These are phyloP conservation scores for Erigeron philadelphicus DNA, from an alignment of 140 eudicot genomes.

Conservation along the genomic window DNA sequence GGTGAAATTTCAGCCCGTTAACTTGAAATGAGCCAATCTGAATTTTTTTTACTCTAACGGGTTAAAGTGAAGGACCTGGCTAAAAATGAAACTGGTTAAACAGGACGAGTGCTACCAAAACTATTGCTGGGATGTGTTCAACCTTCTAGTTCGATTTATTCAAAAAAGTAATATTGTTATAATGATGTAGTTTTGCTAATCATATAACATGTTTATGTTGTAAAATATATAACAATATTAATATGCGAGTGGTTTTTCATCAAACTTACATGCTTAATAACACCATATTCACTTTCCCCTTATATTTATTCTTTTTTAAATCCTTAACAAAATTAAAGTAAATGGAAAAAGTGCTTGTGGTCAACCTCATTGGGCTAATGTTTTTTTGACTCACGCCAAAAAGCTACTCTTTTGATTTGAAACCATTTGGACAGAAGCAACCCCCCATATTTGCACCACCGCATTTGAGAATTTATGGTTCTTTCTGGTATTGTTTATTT, in stretches of 20 bases:
- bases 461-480: constrained; percentile 2
- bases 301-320: neutral
- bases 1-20: neutral
- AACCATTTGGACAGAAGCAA: neutral
- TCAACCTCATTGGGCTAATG: neutral
- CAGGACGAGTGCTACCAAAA: neutral
- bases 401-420: neutral
- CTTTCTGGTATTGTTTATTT: neutral
- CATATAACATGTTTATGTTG: neutral
- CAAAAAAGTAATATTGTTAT: neutral
- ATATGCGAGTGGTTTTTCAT: no score
- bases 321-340: neutral
- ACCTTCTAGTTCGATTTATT: neutral
- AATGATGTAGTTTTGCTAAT: neutral
- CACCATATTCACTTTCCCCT: no score
- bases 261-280: no score
- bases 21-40: neutral
- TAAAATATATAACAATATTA: no score
- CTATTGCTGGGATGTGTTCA: neutral
- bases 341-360: neutral
- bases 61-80: neutral
- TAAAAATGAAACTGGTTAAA: neutral
- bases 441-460: neutral
- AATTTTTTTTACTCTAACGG: neutral
- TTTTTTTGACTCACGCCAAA: neutral